Evolutionary conservation across 768 basidiomycete species (phyloP).

Genomic region (Trametes cingulata): DNA sequence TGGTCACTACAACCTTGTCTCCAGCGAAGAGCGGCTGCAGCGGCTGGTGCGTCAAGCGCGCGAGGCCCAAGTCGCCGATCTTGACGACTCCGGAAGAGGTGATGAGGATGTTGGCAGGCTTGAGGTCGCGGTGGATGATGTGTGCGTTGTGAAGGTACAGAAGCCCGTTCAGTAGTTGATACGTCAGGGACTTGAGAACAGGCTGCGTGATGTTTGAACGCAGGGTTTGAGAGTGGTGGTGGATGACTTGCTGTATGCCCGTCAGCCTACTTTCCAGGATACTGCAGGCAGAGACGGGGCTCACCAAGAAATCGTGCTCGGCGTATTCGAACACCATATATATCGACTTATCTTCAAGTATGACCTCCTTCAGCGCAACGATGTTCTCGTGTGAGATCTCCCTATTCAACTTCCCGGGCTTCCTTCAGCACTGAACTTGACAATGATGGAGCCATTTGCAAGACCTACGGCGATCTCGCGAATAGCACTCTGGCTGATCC

Average conservation of each 20-base stretch:
- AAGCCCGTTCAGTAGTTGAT: slow-evolving; percentile 92
- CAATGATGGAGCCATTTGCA: too few relatives aligned
- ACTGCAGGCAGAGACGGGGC: slow-evolving; percentile 25
- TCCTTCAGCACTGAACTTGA: background rate
- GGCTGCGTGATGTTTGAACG: slow-evolving; percentile 72
- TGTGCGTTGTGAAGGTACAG: slow-evolving; percentile 93
- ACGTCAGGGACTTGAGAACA: slow-evolving; percentile 90
- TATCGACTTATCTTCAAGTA: slow-evolving; percentile 96
- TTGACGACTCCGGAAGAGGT: slow-evolving; percentile 88
- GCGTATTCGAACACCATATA: slow-evolving; percentile 99
- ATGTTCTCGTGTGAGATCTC: slow-evolving; percentile 92
- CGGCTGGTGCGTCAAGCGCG: slow-evolving; percentile 87
- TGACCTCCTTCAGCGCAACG: slow-evolving; percentile 89
- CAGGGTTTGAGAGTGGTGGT: slow-evolving; percentile 92
- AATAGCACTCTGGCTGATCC: slow-evolving; percentile 96
- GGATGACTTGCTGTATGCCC: slow-evolving; percentile 88
- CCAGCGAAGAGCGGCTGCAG: slow-evolving; percentile 89
- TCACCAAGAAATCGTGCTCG: slow-evolving; percentile 94
- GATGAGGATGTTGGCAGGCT: slow-evolving; percentile 98
- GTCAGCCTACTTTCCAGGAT: background rate
- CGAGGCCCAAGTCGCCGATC: slow-evolving; percentile 97
- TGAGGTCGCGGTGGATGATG: slow-evolving; percentile 96
- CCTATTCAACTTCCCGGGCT: slow-evolving; percentile 65
- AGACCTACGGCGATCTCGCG: slow-evolving; percentile 88
- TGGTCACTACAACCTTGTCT: slow-evolving; percentile 98